A percentile compares a stretch with the other conserved stretches of the same genome.
Evolutionary conservation across 2,329 filamentous ascomycete species (phyloP).

Genomic region (Neonectria sp.): DNA sequence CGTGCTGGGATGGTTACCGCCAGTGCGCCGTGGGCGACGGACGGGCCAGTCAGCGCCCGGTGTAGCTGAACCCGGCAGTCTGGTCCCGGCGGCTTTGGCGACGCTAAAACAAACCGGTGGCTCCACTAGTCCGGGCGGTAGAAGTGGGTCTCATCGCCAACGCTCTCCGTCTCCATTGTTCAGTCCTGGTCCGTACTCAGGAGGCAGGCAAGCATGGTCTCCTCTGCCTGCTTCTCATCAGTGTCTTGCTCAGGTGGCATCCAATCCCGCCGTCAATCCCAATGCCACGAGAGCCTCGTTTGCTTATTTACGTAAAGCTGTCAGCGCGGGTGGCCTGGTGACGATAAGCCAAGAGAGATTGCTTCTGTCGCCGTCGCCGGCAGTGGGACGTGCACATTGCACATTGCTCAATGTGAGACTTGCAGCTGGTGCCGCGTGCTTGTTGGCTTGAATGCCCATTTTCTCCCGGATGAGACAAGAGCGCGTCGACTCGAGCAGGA

Average conservation of each 20-base stretch:
- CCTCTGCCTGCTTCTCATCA: neutral
- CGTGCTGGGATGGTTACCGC: conserved; percentile 10
- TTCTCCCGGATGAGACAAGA: neutral
- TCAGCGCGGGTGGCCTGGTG: neutral
- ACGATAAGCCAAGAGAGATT: neutral
- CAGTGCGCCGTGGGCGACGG: conserved; percentile 24
- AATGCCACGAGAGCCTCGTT: conserved; percentile 3
- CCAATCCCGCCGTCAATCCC: neutral
- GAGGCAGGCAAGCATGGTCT: neutral
- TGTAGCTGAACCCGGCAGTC: conserved; percentile 48
- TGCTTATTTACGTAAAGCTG: neutral
- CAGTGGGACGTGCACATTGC: neutral
- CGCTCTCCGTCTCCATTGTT: conserved; percentile 16
- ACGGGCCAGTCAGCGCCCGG: conserved; percentile 43
- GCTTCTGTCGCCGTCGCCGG: neutral
- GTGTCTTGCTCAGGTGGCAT: neutral
- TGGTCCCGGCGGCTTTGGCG: conserved; percentile 52
- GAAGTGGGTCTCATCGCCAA: conserved; percentile 29
- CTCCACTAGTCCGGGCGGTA: conserved; percentile 44
- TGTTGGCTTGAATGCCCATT: neutral
- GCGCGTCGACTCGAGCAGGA: neutral
- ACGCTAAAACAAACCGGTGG: conserved; percentile 48
- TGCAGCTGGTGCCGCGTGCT: neutral
- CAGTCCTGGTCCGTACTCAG: neutral
- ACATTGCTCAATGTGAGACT: neutral